Evolutionary conservation across 1,139 yeast species (phyloP).

Genomic region (Zygoascus sp.): DNA sequence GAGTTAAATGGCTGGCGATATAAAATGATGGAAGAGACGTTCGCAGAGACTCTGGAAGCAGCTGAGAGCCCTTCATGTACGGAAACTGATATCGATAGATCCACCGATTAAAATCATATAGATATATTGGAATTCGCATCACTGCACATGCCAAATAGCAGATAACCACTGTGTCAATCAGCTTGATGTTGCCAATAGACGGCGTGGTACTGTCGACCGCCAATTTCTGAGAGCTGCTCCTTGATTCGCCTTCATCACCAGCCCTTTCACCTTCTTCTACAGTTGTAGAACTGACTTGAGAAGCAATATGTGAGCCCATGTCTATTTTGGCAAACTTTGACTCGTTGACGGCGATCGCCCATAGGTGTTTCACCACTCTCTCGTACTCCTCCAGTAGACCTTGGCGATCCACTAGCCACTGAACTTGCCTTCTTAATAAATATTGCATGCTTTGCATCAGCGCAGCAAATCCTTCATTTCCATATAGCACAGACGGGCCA

Average conservation of each 20-base stretch:
- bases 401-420: conserved; percentile 36
- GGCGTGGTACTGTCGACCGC: conserved; percentile 7
- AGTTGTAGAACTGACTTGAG: too few species aligned
- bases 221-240: neutral
- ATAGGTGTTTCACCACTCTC: conserved; percentile 45
- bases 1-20: conserved; percentile 14
- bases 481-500: conserved; percentile 32
- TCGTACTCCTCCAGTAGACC: conserved; percentile 39
- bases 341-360: conserved; percentile 44
- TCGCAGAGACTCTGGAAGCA: conserved; percentile 23
- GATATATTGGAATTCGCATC: conserved; percentile 29
- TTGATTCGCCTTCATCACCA: too few species aligned
- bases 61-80: conserved; percentile 22
- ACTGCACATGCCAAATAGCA: conserved; percentile 30
- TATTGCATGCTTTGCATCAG: conserved; percentile 52
- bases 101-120: conserved; percentile 33
- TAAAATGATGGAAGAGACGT: conserved; percentile 17
- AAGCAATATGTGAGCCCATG: neutral
- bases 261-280: too few species aligned
- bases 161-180: conserved; percentile 23
- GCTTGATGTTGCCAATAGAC: conserved; percentile 10
- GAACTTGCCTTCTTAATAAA: conserved; percentile 48
- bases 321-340: conserved; percentile 22
- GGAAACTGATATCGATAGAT: conserved; percentile 30
- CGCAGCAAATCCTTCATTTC: conserved; percentile 48